phyloP scores from a whole-genome alignment of 495 filamentous ascomycete genomes.

The Aspergillus incahuasiensis region DNA sequence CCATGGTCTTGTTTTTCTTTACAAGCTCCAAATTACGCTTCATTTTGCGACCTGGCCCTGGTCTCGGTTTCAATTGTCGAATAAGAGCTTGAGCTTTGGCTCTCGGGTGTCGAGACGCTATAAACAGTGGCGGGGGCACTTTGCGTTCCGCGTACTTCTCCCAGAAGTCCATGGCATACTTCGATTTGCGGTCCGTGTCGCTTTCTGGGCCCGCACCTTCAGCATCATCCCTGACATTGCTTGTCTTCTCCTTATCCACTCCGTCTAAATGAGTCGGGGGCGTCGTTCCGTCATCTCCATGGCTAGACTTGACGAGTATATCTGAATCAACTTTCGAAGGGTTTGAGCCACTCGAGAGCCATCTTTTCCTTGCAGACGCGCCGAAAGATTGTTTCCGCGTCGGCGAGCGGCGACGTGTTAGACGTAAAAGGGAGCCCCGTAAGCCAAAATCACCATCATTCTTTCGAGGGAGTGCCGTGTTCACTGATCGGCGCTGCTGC shows the following conservation, averaged over 20 bases:
- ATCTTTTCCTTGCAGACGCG: slow-evolving; percentile 22
- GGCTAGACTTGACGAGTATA: neutral
- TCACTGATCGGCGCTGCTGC: slow-evolving; percentile 18
- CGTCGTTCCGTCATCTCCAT: neutral
- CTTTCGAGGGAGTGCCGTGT: slow-evolving; percentile 4
- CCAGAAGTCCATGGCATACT: neutral
- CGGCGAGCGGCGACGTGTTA: neutral
- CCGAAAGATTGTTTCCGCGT: slow-evolving; percentile 14
- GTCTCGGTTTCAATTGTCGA: neutral
- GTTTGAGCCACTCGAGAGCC: slow-evolving; percentile 18
- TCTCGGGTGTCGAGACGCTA: neutral
- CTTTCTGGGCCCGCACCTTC: neutral
- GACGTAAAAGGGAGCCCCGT: neutral
- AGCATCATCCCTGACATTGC: neutral
- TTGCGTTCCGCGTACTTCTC: neutral
- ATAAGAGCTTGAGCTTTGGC: neutral
- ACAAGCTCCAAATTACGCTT: neutral
- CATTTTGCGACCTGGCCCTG: neutral
- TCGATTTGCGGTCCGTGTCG: neutral
- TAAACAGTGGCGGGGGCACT: neutral
- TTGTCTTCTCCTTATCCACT: neutral
- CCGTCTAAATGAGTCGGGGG: too few relatives aligned
- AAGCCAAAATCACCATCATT: neutral
- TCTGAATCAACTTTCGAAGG: neutral
- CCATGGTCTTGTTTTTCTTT: too few relatives aligned